Conservation (phyloP, 75 land plant genomes). For the Pinus taeda region DNA sequence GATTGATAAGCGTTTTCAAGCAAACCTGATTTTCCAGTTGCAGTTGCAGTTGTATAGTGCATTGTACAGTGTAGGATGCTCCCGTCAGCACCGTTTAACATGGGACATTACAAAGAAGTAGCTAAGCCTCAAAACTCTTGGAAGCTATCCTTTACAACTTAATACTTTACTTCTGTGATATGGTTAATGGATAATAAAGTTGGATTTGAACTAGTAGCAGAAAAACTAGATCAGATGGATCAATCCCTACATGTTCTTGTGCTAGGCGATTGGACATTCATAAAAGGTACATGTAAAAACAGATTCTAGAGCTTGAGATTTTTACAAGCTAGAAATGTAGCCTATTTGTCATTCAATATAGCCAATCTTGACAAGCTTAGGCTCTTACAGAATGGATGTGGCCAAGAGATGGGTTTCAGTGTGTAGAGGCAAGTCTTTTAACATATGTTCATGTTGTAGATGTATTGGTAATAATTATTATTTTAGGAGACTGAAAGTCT, state of each 20-base stretch:
- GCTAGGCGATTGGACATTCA: not conserved
- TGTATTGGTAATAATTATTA: no score
- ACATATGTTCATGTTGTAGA: no score
- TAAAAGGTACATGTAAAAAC: not conserved
- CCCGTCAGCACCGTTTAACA: no score
- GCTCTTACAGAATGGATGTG: not conserved
- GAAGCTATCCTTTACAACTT: no score
- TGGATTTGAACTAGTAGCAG: not conserved
- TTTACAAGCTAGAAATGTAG: not conserved
- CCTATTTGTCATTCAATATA: not conserved
- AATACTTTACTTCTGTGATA: no score
- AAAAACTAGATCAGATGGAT: constrained; percentile 6
- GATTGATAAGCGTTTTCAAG: no score
- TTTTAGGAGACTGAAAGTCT: no score
- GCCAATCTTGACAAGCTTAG: not conserved
- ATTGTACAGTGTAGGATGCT: no score
- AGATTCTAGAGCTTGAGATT: not conserved
- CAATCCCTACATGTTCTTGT: not conserved
- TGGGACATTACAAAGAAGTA: no score
- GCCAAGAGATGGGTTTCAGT: not conserved
- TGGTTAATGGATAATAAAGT: not conserved
- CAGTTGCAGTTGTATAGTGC: no score
- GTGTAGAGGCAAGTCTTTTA: not conserved
- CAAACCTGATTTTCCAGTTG: no score
- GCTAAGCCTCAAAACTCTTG: no score